phyloP scores from a whole-genome alignment of 345 rosid genomes.

The Sisymbrium altissimum region DNA sequence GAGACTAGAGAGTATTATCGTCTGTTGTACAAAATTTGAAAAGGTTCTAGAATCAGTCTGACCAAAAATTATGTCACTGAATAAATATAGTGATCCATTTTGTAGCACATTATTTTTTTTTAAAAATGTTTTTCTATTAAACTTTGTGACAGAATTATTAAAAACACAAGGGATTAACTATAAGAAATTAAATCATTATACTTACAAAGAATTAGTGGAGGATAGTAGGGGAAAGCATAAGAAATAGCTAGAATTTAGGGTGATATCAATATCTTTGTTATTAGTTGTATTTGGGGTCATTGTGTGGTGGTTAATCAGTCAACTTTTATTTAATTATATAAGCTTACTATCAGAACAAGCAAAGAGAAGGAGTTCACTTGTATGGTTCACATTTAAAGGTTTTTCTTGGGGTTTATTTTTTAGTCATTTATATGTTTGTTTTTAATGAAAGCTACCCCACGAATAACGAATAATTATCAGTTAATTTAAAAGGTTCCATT shows the following conservation, averaged over 20 bases:
- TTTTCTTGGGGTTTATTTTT: conserved; percentile 4
- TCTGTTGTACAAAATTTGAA: not conserved
- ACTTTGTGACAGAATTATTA: not conserved
- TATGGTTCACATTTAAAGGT: conserved; percentile 61
- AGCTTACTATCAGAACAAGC: conserved; percentile 33
- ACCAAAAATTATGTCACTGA: not conserved
- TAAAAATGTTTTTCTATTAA: not conserved
- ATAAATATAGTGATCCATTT: not conserved
- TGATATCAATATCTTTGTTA: conserved; percentile 10
- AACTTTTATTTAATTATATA: conserved; percentile 16
- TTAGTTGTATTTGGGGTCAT: conserved; percentile 43
- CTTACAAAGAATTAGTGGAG: not conserved
- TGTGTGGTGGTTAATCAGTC: conserved; percentile 35
- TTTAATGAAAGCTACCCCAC: conserved; percentile 23
- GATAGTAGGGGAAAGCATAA: not conserved
- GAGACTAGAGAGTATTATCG: not conserved
- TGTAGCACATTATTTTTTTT: not conserved
- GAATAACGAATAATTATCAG: not conserved
- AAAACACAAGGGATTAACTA: too few species aligned
- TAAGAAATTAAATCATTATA: not conserved
- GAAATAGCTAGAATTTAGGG: conserved; percentile 24
- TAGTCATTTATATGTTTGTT: not conserved
- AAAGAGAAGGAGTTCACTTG: conserved; percentile 24
- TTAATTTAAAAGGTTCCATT: not conserved
- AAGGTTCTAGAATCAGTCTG: not conserved